Percentiles rank a stretch among this genome's conserved stretches.
Evolutionary conservation across 805 yeast genomes (phyloP).

Genomic region (Monosporozyma unispora): DNA sequence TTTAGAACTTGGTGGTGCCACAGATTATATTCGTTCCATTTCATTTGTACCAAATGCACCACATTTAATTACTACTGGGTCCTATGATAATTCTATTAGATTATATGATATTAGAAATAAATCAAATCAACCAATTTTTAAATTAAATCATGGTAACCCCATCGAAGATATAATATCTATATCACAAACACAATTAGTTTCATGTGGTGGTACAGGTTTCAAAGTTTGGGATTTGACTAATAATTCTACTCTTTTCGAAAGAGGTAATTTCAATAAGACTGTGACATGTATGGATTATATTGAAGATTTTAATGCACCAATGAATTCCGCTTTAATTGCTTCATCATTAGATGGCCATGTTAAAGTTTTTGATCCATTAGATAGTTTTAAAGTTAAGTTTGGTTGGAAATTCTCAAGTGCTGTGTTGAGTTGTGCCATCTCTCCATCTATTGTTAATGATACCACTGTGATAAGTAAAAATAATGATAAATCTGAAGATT

Average conservation of each 20-base stretch:
- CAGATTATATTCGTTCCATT: conserved; percentile 82
- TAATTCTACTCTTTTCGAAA: conserved; percentile 50
- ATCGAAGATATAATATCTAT: conserved; percentile 77
- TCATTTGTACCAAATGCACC: conserved; percentile 67
- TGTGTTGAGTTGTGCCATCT: conserved; percentile 79
- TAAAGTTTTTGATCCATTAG: conserved; percentile 76
- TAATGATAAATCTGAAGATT: background rate
- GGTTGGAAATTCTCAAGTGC: conserved; percentile 98
- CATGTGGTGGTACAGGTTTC: conserved; percentile 74
- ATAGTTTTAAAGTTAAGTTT: conserved; percentile 80
- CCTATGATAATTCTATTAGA: conserved; percentile 82
- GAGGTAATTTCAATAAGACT: conserved; percentile 86
- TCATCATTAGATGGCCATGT: conserved; percentile 97
- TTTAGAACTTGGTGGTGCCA: conserved; percentile 60
- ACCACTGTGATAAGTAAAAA: background rate
- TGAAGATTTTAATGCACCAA: conserved; percentile 26
- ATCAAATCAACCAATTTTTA: conserved; percentile 40
- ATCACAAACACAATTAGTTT: conserved; percentile 60
- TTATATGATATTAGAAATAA: conserved; percentile 69
- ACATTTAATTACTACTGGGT: conserved; percentile 81
- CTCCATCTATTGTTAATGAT: conserved; percentile 41
- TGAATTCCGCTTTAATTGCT: conserved; percentile 54
- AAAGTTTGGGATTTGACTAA: conserved; percentile 92
- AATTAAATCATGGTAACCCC: conserved; percentile 68
- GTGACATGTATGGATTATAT: conserved; percentile 60